These are phyloP conservation scores for Didymella sp. DNA, from an alignment of 2,329 filamentous ascomycete species.

Conservation along the genomic window DNA sequence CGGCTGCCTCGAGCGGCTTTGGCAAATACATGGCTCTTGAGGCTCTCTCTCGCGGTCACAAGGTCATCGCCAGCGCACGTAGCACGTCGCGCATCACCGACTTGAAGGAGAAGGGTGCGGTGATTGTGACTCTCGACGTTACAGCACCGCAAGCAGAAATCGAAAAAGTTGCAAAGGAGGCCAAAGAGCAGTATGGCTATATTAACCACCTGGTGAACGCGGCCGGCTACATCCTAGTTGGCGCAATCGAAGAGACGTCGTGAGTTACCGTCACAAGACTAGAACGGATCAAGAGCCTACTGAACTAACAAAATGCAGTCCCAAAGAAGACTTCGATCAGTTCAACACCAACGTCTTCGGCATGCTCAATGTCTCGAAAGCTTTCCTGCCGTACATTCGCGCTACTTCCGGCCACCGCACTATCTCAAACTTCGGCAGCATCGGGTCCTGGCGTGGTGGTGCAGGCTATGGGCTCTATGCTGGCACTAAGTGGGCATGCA, in stretches of 20 bases:
- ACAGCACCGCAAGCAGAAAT: conserved; percentile 47
- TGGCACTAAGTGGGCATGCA: conserved; percentile 56
- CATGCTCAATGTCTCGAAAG: conserved; percentile 57
- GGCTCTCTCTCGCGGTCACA: conserved; percentile 54
- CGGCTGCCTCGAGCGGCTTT: conserved; percentile 57
- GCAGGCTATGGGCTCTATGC: conserved; percentile 55
- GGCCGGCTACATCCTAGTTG: conserved; percentile 55
- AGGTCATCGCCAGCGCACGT: conserved; percentile 59
- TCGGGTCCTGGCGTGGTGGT: conserved; percentile 52
- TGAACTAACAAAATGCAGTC: conserved; percentile 39
- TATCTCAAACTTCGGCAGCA: conserved; percentile 58
- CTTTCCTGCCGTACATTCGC: conserved; percentile 58
- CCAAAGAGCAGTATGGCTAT: conserved; percentile 50
- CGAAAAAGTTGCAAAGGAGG: conserved; percentile 47
- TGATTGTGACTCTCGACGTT: conserved; percentile 52
- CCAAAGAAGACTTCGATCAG: conserved; percentile 50
- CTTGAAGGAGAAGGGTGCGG: conserved; percentile 47
- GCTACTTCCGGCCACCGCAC: conserved; percentile 49
- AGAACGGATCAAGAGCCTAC: too few species aligned
- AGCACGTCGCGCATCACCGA: conserved; percentile 45
- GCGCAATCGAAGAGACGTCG: conserved; percentile 56
- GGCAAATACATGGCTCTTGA: conserved; percentile 55
- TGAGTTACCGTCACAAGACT: conserved; percentile 33
- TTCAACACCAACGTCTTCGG: conserved; percentile 65
- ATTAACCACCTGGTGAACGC: conserved; percentile 59